Evolutionary conservation across 2,329 filamentous ascomycete genomes (phyloP).

Genomic region (Gyromitra esculenta): DNA sequence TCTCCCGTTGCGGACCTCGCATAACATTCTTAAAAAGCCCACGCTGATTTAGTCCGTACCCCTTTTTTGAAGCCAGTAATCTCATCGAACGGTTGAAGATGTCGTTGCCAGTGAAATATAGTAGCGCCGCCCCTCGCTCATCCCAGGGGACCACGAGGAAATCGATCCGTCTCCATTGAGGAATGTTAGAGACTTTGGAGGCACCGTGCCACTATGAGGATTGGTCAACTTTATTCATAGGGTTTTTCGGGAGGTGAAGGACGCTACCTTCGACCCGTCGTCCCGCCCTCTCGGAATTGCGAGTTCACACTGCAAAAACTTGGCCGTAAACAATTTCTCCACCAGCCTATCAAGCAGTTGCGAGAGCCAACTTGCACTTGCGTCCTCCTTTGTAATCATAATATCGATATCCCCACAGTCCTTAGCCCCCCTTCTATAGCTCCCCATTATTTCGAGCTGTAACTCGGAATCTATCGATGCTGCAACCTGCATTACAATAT

Average conservation of each 20-base stretch:
- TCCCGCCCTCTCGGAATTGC: conserved; percentile 62
- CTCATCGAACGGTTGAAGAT: conserved; percentile 91
- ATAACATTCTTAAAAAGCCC: conserved; percentile 79
- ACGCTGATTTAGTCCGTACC: conserved; percentile 84
- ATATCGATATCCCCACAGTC: conserved; percentile 85
- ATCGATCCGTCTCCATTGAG: conserved; percentile 64
- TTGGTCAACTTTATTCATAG: conserved; percentile 7
- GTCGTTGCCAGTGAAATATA: conserved; percentile 97
- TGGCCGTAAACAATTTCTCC: conserved; percentile 67
- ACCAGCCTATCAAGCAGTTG: conserved; percentile 72
- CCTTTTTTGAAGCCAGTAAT: conserved; percentile 77
- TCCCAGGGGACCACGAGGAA: conserved; percentile 81
- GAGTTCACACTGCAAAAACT: conserved; percentile 67
- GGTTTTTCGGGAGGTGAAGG: background rate
- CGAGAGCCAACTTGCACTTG: conserved; percentile 57
- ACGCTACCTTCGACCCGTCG: conserved; percentile 69
- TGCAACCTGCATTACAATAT: conserved; percentile 70
- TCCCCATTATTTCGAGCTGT: conserved; percentile 80
- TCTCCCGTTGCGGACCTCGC: conserved; percentile 68
- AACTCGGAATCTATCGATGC: conserved; percentile 70
- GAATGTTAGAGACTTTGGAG: conserved; percentile 49
- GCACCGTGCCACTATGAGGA: conserved; percentile 78
- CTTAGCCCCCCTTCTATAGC: conserved; percentile 80
- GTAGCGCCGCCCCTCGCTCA: conserved; percentile 82
- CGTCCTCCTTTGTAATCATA: conserved; percentile 76